phyloP scores from a whole-genome alignment of 2,329 filamentous ascomycete genomes.

The Setomelanomma holmii region DNA sequence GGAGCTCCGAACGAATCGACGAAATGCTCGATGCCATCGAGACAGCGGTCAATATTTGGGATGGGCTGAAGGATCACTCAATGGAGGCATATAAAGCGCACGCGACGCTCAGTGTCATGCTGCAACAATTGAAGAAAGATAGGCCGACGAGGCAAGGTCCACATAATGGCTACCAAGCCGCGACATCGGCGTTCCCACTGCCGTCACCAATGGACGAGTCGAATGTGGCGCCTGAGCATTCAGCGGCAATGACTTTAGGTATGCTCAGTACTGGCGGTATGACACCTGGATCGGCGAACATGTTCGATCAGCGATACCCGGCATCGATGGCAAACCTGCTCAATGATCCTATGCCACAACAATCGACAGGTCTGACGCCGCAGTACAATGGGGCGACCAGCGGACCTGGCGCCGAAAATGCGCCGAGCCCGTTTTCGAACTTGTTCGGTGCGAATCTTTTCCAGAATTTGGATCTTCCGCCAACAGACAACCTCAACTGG shows the following conservation, averaged over 20 bases:
- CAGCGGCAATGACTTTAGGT: slow-evolving; percentile 73
- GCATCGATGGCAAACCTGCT: slow-evolving; percentile 48
- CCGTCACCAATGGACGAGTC: slow-evolving; percentile 57
- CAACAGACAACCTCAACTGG: slow-evolving; percentile 64
- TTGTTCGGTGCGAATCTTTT: slow-evolving; percentile 60
- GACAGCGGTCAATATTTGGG: slow-evolving; percentile 79
- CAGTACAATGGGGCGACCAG: slow-evolving; percentile 43
- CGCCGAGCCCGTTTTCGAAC: slow-evolving; percentile 61
- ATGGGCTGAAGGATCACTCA: slow-evolving; percentile 74
- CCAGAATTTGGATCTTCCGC: slow-evolving; percentile 62
- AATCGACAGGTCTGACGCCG: slow-evolving; percentile 41
- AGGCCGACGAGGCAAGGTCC: slow-evolving; percentile 35
- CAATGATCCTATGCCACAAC: slow-evolving; percentile 44
- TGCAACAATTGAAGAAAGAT: slow-evolving; percentile 74
- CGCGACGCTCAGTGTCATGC: slow-evolving; percentile 80
- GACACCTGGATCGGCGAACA: slow-evolving; percentile 57
- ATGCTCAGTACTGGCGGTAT: slow-evolving; percentile 70
- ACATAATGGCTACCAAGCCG: slow-evolving; percentile 38
- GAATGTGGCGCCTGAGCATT: slow-evolving; percentile 66
- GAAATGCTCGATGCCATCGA: slow-evolving; percentile 81
- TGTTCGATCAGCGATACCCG: slow-evolving; percentile 50
- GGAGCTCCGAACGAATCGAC: slow-evolving; percentile 60
- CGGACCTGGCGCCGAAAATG: slow-evolving; percentile 44
- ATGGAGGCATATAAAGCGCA: slow-evolving; percentile 92
- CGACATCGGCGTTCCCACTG: slow-evolving; percentile 36